phyloP scores from a whole-genome alignment of 2,329 filamentous ascomycete genomes.

The Myotisia sp. region DNA sequence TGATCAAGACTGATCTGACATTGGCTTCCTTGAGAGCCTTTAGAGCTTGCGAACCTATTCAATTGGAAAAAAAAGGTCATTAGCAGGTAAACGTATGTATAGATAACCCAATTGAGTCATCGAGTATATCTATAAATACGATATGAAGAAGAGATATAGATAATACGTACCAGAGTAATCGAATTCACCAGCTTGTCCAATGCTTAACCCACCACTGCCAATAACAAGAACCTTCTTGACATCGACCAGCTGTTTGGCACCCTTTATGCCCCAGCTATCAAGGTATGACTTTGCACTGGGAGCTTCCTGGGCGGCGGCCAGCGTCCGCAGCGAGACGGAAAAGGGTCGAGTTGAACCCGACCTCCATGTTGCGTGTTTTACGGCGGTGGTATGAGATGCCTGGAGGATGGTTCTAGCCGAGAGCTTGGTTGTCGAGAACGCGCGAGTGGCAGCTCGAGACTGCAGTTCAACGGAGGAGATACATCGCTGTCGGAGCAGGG shows the following conservation, averaged over 20 bases:
- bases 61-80: no score
- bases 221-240: constrained; percentile 97
- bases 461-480: constrained; percentile 21
- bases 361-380: not conserved
- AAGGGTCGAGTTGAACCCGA: constrained; percentile 25
- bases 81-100: no score
- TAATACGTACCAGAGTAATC: constrained; percentile 81
- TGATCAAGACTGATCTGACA: constrained; percentile 81
- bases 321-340: constrained; percentile 26
- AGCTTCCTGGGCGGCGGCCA: constrained; percentile 45
- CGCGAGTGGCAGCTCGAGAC: constrained; percentile 23
- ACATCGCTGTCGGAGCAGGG: constrained; percentile 30
- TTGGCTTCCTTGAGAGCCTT: constrained; percentile 95
- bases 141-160: not conserved
- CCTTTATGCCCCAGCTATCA: constrained; percentile 73
- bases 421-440: constrained; percentile 22
- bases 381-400: constrained; percentile 9
- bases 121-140: not conserved
- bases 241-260: constrained; percentile 59
- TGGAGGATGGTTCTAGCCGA: constrained; percentile 12
- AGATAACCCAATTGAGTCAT: no score
- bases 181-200: constrained; percentile 95
- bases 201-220: constrained; percentile 85
- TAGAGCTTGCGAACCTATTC: constrained; percentile 75
- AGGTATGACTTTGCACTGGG: constrained; percentile 78